Conservation (phyloP, 768 basidiomycete species). For the Suillus weaverae region DNA sequence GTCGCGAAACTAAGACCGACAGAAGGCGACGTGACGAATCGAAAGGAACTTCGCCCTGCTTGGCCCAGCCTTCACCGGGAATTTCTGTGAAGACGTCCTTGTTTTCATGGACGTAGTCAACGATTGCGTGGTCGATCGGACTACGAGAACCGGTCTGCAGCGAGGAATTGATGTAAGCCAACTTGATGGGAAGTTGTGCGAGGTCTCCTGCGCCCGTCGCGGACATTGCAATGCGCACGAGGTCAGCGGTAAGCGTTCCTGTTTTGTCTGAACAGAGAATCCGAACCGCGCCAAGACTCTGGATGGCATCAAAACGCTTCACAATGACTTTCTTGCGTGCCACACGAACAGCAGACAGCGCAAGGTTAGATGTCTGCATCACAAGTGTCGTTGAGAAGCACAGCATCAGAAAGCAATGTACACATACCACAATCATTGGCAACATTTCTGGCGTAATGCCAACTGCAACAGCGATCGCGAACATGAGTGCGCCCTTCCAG, state of each 20-base stretch:
- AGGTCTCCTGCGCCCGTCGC: conserved; percentile 21
- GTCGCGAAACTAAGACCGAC: conserved; percentile 34
- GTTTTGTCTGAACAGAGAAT: conserved; percentile 65
- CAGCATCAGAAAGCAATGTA: not conserved
- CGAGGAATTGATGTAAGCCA: conserved; percentile 34
- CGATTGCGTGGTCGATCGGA: conserved; percentile 35
- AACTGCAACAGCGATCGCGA: conserved; percentile 31
- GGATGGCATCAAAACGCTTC: conserved; percentile 61
- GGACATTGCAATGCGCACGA: conserved; percentile 38
- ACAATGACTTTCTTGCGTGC: conserved; percentile 61
- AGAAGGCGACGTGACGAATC: conserved; percentile 38
- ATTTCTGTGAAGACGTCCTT: conserved; percentile 11
- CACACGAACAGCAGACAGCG: conserved; percentile 55
- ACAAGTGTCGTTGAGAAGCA: conserved; percentile 27
- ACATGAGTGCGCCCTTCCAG: conserved; percentile 33
- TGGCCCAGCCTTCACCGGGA: conserved; percentile 24
- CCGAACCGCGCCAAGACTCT: conserved; percentile 57
- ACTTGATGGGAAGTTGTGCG: conserved; percentile 24
- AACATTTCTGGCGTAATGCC: conserved; percentile 35
- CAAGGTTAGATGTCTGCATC: conserved; percentile 58
- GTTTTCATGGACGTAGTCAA: conserved; percentile 25
- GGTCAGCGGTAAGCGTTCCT: conserved; percentile 51
- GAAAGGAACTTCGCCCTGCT: conserved; percentile 36
- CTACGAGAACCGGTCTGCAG: conserved; percentile 38
- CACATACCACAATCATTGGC: conserved; percentile 33